phyloP scores from a whole-genome alignment of 2,329 filamentous ascomycete genomes.

The Massarina eburnea region DNA sequence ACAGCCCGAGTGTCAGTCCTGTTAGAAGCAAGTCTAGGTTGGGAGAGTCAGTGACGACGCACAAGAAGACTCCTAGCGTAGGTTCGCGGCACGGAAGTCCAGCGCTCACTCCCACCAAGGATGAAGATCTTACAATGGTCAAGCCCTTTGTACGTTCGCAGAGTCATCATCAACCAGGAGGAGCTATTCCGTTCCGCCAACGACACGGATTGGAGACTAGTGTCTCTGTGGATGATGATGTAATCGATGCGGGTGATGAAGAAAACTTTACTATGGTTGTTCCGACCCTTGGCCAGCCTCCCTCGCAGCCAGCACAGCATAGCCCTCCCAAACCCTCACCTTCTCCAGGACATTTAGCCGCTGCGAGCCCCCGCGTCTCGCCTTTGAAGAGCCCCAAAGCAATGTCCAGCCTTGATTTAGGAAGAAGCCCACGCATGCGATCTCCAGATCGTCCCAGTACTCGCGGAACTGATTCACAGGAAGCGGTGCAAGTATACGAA shows the following conservation, averaged over 20 bases:
- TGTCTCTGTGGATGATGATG: constrained; percentile 43
- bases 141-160: constrained; percentile 46
- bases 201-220: constrained; percentile 44
- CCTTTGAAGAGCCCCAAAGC: constrained; percentile 33
- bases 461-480: constrained; percentile 34
- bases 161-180: constrained; percentile 31
- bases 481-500: constrained; percentile 56
- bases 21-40: constrained; percentile 40
- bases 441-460: constrained; percentile 39
- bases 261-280: constrained; percentile 57
- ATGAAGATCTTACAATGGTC: constrained; percentile 52
- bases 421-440: constrained; percentile 32
- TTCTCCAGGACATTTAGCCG: constrained; percentile 26
- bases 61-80: constrained; percentile 33
- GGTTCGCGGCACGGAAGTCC: constrained; percentile 36
- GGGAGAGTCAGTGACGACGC: constrained; percentile 25
- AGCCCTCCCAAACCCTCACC: constrained; percentile 36
- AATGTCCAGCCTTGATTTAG: constrained; percentile 27
- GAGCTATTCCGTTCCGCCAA: constrained; percentile 35
- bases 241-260: constrained; percentile 43
- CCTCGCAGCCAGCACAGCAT: constrained; percentile 27
- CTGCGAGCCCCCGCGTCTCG: constrained; percentile 29
- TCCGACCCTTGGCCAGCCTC: constrained; percentile 41
- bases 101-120: constrained; percentile 38
- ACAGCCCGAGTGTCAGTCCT: constrained; percentile 39